These are phyloP conservation scores for Phanerochaete sordida DNA, from an alignment of 768 basidiomycete species.

Conservation along the genomic window DNA sequence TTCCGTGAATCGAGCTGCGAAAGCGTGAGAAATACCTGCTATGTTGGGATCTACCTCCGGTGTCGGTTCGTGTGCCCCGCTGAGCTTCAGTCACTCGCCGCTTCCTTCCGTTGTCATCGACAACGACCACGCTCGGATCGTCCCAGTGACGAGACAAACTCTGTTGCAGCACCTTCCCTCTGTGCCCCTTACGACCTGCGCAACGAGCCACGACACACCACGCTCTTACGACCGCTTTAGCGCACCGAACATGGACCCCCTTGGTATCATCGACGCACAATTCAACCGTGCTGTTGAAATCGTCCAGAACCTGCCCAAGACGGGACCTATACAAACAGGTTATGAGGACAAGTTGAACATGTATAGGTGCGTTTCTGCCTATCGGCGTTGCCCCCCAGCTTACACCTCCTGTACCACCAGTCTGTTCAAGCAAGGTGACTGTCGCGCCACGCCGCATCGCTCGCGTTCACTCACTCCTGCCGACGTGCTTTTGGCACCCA, in stretches of 20 bases:
- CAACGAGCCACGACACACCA: neutral
- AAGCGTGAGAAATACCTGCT: neutral
- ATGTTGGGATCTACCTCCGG: neutral
- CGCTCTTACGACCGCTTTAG: neutral
- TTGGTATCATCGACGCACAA: slow-evolving; percentile 71
- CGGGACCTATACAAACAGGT: slow-evolving; percentile 90
- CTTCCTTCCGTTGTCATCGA: neutral
- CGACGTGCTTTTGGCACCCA: slow-evolving; percentile 26
- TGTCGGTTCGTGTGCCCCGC: neutral
- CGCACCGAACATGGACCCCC: slow-evolving; percentile 44
- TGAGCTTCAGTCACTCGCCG: neutral
- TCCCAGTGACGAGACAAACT: neutral
- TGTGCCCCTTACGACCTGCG: no score
- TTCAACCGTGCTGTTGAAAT: slow-evolving; percentile 95
- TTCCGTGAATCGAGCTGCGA: slow-evolving; percentile 2
- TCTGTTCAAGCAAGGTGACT: slow-evolving; percentile 87
- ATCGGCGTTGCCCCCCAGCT: neutral
- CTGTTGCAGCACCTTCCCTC: neutral
- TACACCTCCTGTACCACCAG: slow-evolving; percentile 33
- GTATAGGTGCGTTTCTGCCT: slow-evolving; percentile 69
- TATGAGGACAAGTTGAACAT: slow-evolving; percentile 94
- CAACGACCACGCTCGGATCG: neutral
- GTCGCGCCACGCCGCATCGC: neutral
- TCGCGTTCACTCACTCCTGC: neutral
- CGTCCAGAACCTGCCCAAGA: slow-evolving; percentile 88